These are phyloP conservation scores for Metarhizium robertsii DNA, from an alignment of 2,329 filamentous ascomycete species.

Conservation along the genomic window DNA sequence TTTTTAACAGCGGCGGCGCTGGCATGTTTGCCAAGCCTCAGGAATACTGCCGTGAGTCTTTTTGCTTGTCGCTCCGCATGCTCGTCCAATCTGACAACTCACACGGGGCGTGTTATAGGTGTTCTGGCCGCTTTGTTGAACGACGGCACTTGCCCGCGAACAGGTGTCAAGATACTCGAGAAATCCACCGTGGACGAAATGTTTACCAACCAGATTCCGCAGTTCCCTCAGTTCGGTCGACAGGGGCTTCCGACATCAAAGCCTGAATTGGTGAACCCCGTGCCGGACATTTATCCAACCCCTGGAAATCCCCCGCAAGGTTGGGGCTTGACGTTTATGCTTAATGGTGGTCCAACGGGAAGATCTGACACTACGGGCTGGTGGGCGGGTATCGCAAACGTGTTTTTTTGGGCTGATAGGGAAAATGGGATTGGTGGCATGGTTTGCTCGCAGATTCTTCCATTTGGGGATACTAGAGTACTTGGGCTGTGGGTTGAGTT, in stretches of 20 bases:
- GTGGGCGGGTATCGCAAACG: constrained; percentile 52
- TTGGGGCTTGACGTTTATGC: constrained; percentile 53
- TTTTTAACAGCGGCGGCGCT: constrained; percentile 52
- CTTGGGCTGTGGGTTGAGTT: constrained; percentile 28
- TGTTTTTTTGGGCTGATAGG: constrained; percentile 55
- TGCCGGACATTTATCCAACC: constrained; percentile 41
- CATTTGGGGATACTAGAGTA: constrained; percentile 36
- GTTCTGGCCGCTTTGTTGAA: constrained; percentile 56
- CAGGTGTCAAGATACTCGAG: constrained; percentile 42
- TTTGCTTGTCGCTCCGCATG: neutral
- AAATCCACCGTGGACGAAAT: constrained; percentile 51
- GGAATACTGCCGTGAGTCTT: constrained; percentile 47
- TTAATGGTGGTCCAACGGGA: constrained; percentile 41
- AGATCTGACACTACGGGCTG: constrained; percentile 38
- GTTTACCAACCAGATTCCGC: constrained; percentile 54
- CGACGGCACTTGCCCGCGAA: constrained; percentile 49
- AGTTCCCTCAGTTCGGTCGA: constrained; percentile 42
- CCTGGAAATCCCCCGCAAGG: constrained; percentile 44
- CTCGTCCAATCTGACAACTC: neutral
- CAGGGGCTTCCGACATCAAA: constrained; percentile 35
- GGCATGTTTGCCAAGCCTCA: constrained; percentile 50
- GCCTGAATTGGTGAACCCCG: constrained; percentile 34
- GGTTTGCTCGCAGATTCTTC: constrained; percentile 39
- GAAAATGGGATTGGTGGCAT: constrained; percentile 49
- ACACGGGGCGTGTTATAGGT: constrained; percentile 24